Evolutionary conservation across 139 green algal genomes (phyloP).

Genomic region (Bryopsis sp.): DNA sequence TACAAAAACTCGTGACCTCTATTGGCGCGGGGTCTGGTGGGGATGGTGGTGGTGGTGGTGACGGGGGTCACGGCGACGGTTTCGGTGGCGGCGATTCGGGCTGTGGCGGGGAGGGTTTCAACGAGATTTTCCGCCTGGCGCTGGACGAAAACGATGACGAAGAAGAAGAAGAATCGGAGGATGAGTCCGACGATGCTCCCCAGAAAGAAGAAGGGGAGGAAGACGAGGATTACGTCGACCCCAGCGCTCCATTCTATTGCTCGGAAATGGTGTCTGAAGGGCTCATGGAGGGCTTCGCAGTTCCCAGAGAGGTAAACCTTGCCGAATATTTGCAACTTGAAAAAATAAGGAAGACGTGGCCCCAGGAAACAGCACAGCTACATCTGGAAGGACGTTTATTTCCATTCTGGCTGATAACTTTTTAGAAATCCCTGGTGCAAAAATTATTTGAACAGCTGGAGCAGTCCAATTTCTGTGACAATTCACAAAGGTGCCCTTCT

Average conservation of each 20-base stretch:
- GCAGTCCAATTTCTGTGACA: too few relatives aligned
- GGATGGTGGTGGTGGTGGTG: neutral
- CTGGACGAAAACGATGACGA: conserved; percentile 4
- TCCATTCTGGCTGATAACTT: too few relatives aligned
- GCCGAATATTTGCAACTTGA: too few relatives aligned
- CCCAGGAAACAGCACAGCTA: too few relatives aligned
- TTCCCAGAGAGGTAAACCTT: conserved; percentile 5
- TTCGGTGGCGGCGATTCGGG: neutral
- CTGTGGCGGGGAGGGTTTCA: neutral
- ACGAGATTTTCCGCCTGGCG: neutral
- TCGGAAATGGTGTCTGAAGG: neutral
- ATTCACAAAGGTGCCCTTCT: too few relatives aligned
- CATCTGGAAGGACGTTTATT: too few relatives aligned
- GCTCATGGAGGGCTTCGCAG: neutral
- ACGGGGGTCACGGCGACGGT: neutral
- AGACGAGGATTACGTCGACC: conserved; percentile 18
- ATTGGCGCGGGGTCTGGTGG: neutral
- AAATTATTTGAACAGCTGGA: too few relatives aligned
- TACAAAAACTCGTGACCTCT: neutral
- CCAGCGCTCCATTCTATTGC: conserved; percentile 13
- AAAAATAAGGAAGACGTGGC: too few relatives aligned
- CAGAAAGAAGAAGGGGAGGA: neutral
- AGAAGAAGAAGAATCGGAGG: conserved; percentile 14
- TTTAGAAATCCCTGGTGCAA: too few relatives aligned
- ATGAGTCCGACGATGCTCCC: neutral